A percentile compares a stretch with the other conserved stretches of the same genome.
These are phyloP conservation scores for Gillenia trifoliata DNA, from an alignment of 306 rosid species.

Conservation along the genomic window DNA sequence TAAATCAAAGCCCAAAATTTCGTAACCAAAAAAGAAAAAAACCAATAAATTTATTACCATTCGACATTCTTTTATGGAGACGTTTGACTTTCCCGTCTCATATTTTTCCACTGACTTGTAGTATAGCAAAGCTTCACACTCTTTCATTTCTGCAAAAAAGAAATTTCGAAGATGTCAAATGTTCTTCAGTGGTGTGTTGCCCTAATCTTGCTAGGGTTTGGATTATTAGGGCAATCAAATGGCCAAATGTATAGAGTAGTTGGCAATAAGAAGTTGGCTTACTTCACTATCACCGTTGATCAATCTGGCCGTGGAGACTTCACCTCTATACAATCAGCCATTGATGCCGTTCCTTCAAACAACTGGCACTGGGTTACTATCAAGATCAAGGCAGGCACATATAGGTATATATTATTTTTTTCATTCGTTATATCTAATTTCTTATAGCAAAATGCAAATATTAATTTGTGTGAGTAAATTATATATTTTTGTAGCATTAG, in stretches of 20 bases:
- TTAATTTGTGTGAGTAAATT: no score
- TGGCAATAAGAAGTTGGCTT: constrained; percentile 28
- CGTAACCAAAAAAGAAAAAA: background rate
- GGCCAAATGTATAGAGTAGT: constrained; percentile 24
- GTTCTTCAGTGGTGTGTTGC: background rate
- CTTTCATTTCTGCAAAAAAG: no score
- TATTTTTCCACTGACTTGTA: no score
- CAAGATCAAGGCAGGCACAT: constrained; percentile 49
- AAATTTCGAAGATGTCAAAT: constrained; percentile 6
- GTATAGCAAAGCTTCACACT: no score
- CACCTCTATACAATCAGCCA: constrained; percentile 61
- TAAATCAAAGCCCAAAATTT: background rate
- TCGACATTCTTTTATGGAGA: background rate
- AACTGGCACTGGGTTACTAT: constrained; percentile 52
- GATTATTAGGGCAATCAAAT: constrained; percentile 6
- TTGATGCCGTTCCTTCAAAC: constrained; percentile 54
- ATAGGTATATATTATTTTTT: constrained; percentile 49
- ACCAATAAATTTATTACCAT: background rate
- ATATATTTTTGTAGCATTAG: no score
- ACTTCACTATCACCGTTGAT: constrained; percentile 36
- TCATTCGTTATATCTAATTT: no score
- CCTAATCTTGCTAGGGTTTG: constrained; percentile 18
- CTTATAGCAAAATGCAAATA: no score
- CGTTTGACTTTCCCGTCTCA: background rate
- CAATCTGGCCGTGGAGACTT: constrained; percentile 46